These are phyloP conservation scores for Lactifluus echinatus DNA, from an alignment of 768 basidiomycete species.

Conservation along the genomic window DNA sequence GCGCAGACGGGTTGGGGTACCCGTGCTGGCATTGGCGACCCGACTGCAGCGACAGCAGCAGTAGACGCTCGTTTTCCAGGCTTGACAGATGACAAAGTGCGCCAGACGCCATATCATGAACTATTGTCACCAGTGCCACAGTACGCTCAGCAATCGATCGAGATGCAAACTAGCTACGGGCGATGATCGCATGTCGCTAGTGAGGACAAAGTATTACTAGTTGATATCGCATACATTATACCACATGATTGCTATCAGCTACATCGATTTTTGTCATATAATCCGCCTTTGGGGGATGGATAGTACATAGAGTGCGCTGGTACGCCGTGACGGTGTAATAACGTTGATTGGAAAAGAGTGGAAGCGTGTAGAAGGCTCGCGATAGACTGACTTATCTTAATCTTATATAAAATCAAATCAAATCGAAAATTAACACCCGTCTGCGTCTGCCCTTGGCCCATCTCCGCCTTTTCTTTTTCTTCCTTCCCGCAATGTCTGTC, in stretches of 20 bases:
- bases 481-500: slow-evolving; percentile 58
- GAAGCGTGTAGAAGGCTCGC: slow-evolving; percentile 18
- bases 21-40: slow-evolving; percentile 88
- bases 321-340: no score
- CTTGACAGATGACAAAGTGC: slow-evolving; percentile 16
- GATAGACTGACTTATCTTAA: no score
- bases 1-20: slow-evolving; percentile 87
- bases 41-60: slow-evolving; percentile 65
- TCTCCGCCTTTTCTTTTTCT: neutral
- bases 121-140: slow-evolving; percentile 20
- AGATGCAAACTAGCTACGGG: slow-evolving; percentile 28
- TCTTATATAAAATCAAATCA: slow-evolving; percentile 18
- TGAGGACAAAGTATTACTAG: slow-evolving; percentile 3
- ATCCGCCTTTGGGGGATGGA: neutral
- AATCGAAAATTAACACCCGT: neutral
- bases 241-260: slow-evolving; percentile 18
- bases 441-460: slow-evolving; percentile 3
- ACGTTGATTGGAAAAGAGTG: slow-evolving; percentile 1
- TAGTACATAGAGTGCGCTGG: no score
- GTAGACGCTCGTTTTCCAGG: slow-evolving; percentile 33
- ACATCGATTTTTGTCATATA: slow-evolving; percentile 13
- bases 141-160: slow-evolving; percentile 23
- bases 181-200: slow-evolving; percentile 15
- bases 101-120: slow-evolving; percentile 16
- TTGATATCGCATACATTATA: slow-evolving; percentile 12